Base-by-base conservation (phyloP, 1,284 basidiomycete species). In the Xerocomus minutiporus region DNA sequence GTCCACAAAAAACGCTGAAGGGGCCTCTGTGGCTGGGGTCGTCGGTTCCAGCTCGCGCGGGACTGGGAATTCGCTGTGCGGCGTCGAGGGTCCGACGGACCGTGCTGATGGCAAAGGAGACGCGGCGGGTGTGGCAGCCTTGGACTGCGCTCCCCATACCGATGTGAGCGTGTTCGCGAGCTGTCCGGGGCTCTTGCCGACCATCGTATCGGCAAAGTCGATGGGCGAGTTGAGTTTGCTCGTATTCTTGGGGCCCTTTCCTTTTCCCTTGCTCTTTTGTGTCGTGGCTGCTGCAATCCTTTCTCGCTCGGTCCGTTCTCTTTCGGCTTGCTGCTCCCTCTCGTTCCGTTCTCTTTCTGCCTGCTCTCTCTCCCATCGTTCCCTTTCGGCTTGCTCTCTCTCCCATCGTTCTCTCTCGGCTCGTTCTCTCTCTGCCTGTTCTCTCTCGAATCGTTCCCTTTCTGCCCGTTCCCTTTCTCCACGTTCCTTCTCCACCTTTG, bases 101-200 rank as follows among this genome's bases (percentile, higher is more conserved):
- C 17, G 56, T 6, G 56, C 36, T 5, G 56, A 52, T 1, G 43
- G 67, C 28, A 51, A 56, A 9, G 65, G 65, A 1, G 68, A 67
- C 6, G 57, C 51, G 38, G 62, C 65, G 8, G 65, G 65, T 0
- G 68, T 67, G 34, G 38, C 53, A 1, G 60, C 58, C 45, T 66
- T 69, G 53, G 65, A 67, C 28, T 66, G 62, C 7, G 68, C 57
- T 17, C 68, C 65, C 65, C 65, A 67, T 39, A 65, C 57, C 4
- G 64, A 54, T 15, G 8, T 60, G 9, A 67, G 67, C 1, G 64
- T 11, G 0, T 64, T 8, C 1, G 35, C 54, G 31, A 67, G 64
- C 12, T 53, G 48, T 17, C 62, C 54, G 43, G 65, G 62, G 40
- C 68, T 67, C 55, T 59, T 67, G 11, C 65, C 65, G 5, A 70